A percentile compares a stretch with the other conserved stretches of the same genome.
Conservation (phyloP, 768 basidiomycete genomes). For the Sporobolomyces phaffii region DNA sequence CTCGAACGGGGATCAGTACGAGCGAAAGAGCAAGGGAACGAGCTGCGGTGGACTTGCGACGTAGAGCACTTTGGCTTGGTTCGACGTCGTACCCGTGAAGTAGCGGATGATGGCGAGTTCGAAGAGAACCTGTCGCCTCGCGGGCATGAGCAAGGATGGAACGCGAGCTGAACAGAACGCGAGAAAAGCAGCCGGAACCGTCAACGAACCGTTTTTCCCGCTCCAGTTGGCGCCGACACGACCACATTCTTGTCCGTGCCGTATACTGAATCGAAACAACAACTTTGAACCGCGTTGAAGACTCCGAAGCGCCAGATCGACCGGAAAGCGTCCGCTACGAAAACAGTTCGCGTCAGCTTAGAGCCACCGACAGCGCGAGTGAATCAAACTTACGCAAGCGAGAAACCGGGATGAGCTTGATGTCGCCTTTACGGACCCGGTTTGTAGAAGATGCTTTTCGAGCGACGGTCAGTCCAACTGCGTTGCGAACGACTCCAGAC, state of each 20-base stretch:
- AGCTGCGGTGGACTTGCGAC: slow-evolving; percentile 53
- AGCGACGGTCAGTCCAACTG: no score
- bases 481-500: background rate
- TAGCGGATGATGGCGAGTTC: slow-evolving; percentile 80
- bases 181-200: no score
- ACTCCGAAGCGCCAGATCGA: slow-evolving; percentile 77
- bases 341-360: background rate
- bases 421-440: background rate
- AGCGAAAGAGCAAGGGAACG: no score
- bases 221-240: slow-evolving; percentile 75
- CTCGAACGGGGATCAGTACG: background rate
- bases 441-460: background rate
- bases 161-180: no score
- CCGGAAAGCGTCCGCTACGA: slow-evolving; percentile 70
- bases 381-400: background rate
- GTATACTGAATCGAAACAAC: slow-evolving; percentile 64
- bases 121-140: slow-evolving; percentile 72
- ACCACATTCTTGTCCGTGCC: slow-evolving; percentile 47
- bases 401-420: slow-evolving; percentile 4
- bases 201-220: slow-evolving; percentile 67
- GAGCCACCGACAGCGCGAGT: no score
- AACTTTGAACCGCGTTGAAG: slow-evolving; percentile 87
- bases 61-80: slow-evolving; percentile 67
- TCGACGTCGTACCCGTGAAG: slow-evolving; percentile 47
- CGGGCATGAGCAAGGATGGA: no score